phyloP scores from a whole-genome alignment of 345 rosid species.

The Salix suchowensis region DNA sequence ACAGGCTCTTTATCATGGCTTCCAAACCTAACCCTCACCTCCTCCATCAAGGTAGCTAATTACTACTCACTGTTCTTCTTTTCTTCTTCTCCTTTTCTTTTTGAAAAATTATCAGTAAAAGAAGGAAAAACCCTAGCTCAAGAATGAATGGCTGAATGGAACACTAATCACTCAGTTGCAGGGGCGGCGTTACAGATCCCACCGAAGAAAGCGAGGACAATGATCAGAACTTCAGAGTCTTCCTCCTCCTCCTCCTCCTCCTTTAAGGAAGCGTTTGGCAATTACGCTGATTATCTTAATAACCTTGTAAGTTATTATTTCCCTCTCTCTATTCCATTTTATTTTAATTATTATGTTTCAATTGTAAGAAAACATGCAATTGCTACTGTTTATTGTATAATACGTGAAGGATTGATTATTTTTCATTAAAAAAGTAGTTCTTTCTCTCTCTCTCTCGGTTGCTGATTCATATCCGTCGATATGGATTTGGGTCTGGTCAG shows the following conservation, averaged over 20 bases:
- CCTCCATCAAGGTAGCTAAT: constrained; percentile 36
- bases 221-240: constrained; percentile 32
- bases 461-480: no score
- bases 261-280: constrained; percentile 49
- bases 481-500: no score
- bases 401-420: no score
- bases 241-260: constrained; percentile 17
- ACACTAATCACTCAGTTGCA: constrained; percentile 15
- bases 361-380: neutral
- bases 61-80: neutral
- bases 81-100: neutral
- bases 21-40: constrained; percentile 41
- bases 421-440: no score
- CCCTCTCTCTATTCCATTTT: neutral
- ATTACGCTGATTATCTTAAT: constrained; percentile 61
- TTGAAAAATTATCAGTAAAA: neutral
- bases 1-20: constrained; percentile 36
- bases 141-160: no score
- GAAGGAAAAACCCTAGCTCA: neutral
- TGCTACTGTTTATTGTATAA: no score
- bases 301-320: constrained; percentile 35
- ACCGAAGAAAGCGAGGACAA: constrained; percentile 40
- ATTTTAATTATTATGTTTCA: neutral
- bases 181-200: constrained; percentile 37
- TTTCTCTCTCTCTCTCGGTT: no score